A percentile compares a stretch with the other conserved stretches of the same genome.
Evolutionary conservation across 2,329 filamentous ascomycete genomes (phyloP).

Genomic region (Colletotrichum lindemuthianum): DNA sequence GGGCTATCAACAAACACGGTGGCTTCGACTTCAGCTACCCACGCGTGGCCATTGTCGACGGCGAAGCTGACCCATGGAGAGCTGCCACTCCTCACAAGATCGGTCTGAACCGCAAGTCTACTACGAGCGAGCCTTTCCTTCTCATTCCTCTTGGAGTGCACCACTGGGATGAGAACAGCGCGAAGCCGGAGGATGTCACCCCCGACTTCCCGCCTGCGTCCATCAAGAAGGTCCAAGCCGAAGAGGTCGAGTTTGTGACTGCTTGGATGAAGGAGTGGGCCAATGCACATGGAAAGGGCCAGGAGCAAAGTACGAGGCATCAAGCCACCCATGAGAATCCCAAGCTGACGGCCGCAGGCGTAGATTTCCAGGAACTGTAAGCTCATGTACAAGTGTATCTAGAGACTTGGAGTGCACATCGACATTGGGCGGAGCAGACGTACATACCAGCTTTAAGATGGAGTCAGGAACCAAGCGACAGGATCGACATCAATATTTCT

Average conservation of each 20-base stretch:
- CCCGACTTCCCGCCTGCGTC: constrained; percentile 65
- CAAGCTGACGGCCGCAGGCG: constrained; percentile 2
- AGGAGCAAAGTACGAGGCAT: not conserved
- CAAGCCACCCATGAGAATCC: not conserved
- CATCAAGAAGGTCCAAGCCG: constrained; percentile 67
- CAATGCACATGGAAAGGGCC: constrained; percentile 13
- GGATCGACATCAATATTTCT: no score
- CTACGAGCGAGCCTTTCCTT: constrained; percentile 74
- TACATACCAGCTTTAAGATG: no score
- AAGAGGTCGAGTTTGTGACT: constrained; percentile 70
- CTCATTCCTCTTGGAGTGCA: constrained; percentile 80
- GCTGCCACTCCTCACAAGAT: constrained; percentile 76
- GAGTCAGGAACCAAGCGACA: no score
- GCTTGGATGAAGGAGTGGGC: constrained; percentile 74
- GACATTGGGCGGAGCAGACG: no score
- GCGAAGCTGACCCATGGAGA: constrained; percentile 83
- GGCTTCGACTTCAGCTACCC: constrained; percentile 78
- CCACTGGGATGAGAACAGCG: constrained; percentile 81
- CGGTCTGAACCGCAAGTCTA: constrained; percentile 67
- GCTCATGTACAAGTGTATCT: no score
- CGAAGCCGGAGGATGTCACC: constrained; percentile 71
- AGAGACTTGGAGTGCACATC: no score
- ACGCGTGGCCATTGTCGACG: constrained; percentile 81
- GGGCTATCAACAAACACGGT: constrained; percentile 79
- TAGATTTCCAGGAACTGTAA: not conserved